Base-by-base conservation (phyloP, 1,284 basidiomycete species). In the Malassezia japonica region DNA sequence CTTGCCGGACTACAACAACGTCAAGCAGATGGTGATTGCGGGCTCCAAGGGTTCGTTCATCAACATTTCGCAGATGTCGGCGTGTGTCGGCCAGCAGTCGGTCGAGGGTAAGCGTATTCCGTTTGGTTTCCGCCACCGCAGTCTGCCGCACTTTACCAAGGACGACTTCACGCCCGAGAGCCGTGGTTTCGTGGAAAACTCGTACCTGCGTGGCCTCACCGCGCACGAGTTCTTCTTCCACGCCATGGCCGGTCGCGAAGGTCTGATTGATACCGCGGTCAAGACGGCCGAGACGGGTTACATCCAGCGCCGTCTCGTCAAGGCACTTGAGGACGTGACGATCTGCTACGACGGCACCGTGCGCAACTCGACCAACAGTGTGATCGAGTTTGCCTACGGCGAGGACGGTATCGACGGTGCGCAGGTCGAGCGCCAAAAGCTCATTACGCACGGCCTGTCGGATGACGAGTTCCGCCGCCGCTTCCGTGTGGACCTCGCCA, bases 171-270 rank as follows among this genome's bases (percentile, higher is more conserved):
- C 89, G 69, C 91, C 94, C 2, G 91, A 98, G 70, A 84, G 90
- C n/a, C 83, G 92, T 55, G 94, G 94, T 9, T 99, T 98, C 74
- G 92, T 99, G 56, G 94, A 98, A 74, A 99, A 99, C 75, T 98
- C 94, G n/a, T 99, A 98, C 70, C 79, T 98, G 25, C 85, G 92
- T 61, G 94, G 94, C 41, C 75, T 98, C 56, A 98, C 92, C 0
- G 91, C 94, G 0, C 91, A 96, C 65, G 94, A 98, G 73, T 99
- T 91, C 80, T 98, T 98, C 81, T 98, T 99, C 83, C 94, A 99
- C 76, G 94, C 94, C 49, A 98, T 98, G 94, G 92, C 92, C 67
- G 94, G 94, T 77, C 85, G 94, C 68, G 94, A 98, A 75, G 94
- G 94, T 80, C 77, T 98, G 47, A 96, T 98, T 66, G 94, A 98